A percentile compares a stretch with the other conserved stretches of the same genome.
phyloP scores from a whole-genome alignment of 345 rosid genomes.

The Populus ilicifolia region DNA sequence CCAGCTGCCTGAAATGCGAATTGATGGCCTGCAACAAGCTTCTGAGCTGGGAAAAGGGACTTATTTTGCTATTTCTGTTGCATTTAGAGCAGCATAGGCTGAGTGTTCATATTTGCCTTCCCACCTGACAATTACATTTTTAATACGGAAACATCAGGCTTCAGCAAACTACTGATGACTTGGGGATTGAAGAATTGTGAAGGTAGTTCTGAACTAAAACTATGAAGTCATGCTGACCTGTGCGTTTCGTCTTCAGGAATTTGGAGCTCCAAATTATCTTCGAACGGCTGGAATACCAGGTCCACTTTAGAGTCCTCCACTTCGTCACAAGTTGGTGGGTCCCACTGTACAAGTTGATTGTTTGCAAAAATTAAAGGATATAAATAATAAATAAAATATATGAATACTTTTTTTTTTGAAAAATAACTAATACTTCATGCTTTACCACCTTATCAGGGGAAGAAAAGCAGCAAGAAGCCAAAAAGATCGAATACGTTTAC shows the following conservation, averaged over 20 bases:
- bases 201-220: neutral
- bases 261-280: conserved; percentile 60
- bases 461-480: neutral
- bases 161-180: too few species aligned
- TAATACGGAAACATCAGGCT: neutral
- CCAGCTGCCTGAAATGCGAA: neutral
- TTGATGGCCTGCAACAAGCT: neutral
- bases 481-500: neutral
- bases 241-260: conserved; percentile 61
- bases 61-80: neutral
- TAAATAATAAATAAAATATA: neutral
- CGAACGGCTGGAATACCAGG: conserved; percentile 54
- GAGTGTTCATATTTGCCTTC: conserved; percentile 66
- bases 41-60: neutral
- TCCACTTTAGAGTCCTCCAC: conserved; percentile 57
- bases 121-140: conserved; percentile 49
- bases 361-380: neutral
- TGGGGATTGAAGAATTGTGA: neutral
- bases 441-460: neutral
- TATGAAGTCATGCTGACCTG: conserved; percentile 39
- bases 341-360: conserved; percentile 49
- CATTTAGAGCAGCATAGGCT: conserved; percentile 35
- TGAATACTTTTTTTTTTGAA: neutral
- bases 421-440: neutral
- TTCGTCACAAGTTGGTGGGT: conserved; percentile 51